Percentiles rank a stretch among this genome's conserved stretches.
These are phyloP conservation scores for Trichoderma simmonsii DNA, from an alignment of 2,329 filamentous ascomycete species.

Conservation along the genomic window DNA sequence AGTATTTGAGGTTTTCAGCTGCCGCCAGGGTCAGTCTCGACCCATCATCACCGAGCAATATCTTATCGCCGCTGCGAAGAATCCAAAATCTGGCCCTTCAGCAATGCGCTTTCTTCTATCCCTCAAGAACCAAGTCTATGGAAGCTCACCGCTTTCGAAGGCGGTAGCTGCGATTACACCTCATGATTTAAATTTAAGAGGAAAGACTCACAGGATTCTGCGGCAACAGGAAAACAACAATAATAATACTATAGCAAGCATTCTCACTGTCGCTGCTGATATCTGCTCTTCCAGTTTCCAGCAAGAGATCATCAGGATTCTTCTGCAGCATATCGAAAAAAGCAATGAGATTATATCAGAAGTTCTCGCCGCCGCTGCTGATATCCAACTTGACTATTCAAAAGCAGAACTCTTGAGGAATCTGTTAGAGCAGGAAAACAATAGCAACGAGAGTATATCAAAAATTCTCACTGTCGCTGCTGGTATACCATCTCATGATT, in stretches of 20 bases:
- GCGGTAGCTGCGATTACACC: not conserved
- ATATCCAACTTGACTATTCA: not conserved
- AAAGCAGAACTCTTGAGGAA: too few species aligned
- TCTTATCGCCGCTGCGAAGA: not conserved
- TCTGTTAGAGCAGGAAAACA: too few species aligned
- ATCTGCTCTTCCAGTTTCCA: too few species aligned
- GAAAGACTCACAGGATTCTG: not conserved
- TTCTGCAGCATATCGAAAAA: not conserved
- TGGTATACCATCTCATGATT: fast-evolving
- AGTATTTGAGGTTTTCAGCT: not conserved
- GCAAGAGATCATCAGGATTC: not conserved
- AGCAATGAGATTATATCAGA: too few species aligned
- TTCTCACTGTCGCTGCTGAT: too few species aligned
- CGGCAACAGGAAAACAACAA: too few species aligned
- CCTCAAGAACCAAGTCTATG: not conserved
- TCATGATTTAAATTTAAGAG: too few species aligned
- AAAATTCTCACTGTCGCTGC: not conserved
- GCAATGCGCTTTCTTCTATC: not conserved
- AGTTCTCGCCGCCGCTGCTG: too few species aligned
- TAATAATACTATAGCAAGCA: too few species aligned
- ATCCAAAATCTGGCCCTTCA: not conserved
- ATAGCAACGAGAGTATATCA: not conserved
- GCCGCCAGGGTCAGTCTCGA: too few species aligned
- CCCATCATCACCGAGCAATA: not conserved
- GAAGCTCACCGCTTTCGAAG: too few species aligned